Conservation (phyloP, 2,329 filamentous ascomycete species). For the Trichoderma breve region DNA sequence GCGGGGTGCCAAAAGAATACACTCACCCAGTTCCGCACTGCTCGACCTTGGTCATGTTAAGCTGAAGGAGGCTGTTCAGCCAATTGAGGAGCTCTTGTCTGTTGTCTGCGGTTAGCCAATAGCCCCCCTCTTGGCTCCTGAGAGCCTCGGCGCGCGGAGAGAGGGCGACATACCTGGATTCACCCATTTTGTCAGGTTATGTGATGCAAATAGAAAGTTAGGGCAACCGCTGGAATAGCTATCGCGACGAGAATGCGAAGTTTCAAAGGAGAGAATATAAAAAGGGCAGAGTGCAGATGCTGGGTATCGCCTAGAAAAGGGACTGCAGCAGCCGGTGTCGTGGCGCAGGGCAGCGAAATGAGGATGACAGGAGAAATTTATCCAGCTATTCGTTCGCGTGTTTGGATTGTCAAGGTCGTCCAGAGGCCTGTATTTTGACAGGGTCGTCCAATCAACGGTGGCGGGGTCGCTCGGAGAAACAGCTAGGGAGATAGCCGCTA, state of each 20-base stretch:
- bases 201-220: conserved; percentile 7
- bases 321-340: conserved; percentile 15
- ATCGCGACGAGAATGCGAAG: not conserved
- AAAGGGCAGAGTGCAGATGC: conserved; percentile 1
- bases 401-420: conserved; percentile 18
- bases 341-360: conserved; percentile 20
- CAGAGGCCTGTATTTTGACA: conserved; percentile 22
- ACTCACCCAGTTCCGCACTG: conserved; percentile 94
- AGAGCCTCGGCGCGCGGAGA: conserved; percentile 4
- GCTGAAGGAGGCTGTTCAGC: conserved; percentile 95
- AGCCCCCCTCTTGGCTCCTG: not conserved
- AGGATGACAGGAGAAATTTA: conserved; percentile 27
- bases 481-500: conserved; percentile 14
- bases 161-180: conserved; percentile 42
- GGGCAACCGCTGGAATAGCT: conserved; percentile 9
- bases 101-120: conserved; percentile 20
- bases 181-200: conserved; percentile 43
- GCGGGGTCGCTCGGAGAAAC: conserved; percentile 30
- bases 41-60: conserved; percentile 98
- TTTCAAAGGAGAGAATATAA: not conserved
- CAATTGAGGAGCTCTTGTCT: conserved; percentile 96
- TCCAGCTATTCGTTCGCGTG: conserved; percentile 24
- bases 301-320: conserved; percentile 20
- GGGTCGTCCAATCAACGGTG: conserved; percentile 42
- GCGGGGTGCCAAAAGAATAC: conserved; percentile 39